Evolutionary conservation across 805 yeast species (phyloP), one percentile per base, ranked within the genome.

Genomic region (Ogataea naganishii): DNA sequence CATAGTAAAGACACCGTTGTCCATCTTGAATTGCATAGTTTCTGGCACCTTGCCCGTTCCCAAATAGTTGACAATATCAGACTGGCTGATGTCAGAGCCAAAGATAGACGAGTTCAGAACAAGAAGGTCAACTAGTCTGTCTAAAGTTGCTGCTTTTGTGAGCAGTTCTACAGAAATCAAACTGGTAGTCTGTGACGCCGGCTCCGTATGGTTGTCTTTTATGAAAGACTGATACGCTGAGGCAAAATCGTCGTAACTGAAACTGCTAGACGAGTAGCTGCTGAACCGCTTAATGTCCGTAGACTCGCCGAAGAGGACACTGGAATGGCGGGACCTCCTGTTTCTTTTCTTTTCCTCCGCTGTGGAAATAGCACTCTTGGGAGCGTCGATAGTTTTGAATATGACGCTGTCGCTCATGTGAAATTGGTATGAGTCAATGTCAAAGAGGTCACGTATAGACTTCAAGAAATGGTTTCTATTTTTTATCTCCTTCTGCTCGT

Each of bases 101-200:
- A 73, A 85, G 32, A 70, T 74, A 41, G 69, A 70, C 23, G 70
- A 78, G 14, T 81, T 89, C 49, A 71, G 64, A 5, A 89, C 85
- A 30, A 89, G 56, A 14, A 88, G 65, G 52, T 89, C 96, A 32
- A 86, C 65, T 42, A 89, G 64, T 41, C 75, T 74, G 25, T 83
- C 92, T 33, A 84, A 55, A 1, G 82, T 67, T 1, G 92, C 92
- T 4, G 83, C 71, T 42, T 75, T 77, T 17, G 58, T 43, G 8
- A 50, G 35, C 14, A 56, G 46, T 23, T 48, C 53, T 23, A 45
- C 42, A 18, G 43, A 36, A 31, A 34, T 17, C 18, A 7, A 18
- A 24, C n/a, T n/a, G n/a, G n/a, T 14, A n/a, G 12, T 12, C 13
- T 14, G 24, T 2, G 7, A 11, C 14, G 23, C 26, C n/a, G 16